Evolutionary conservation across 495 filamentous ascomycete genomes (phyloP), one percentile per base, ranked within the genome.

Genomic region (Penicillium robsamsonii): DNA sequence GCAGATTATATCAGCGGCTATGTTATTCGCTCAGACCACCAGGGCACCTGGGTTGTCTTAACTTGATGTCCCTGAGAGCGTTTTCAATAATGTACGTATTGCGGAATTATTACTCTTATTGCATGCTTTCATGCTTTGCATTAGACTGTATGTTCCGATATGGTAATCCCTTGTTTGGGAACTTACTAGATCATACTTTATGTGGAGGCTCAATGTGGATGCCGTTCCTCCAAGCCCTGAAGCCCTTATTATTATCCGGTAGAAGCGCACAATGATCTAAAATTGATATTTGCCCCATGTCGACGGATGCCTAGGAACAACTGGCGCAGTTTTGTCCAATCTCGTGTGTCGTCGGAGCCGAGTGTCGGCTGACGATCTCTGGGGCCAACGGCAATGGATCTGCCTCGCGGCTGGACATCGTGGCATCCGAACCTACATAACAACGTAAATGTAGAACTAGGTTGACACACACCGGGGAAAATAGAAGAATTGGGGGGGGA

Each of bases 361-460:
- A 51, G 33, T 35, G 48, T 40, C 48, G 46, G 46, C 27, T 51
- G 48, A 47, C 18, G 29, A 51, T 51, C 48, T 51, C 48, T 48
- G 29, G n/a, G 48, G 30, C 46, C 29, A 33, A 49, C 20, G 29
- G 46, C 31, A 29, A 49, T 49, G 33, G 44, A 50, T 50, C 33
- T 40, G 31, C 47, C 47, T 38, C 20, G 31, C 30, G 47, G 33
- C 47, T 50, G 15, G 44, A 47, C 30, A 47, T 51, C 48, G 48
- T 51, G 35, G 48, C 35, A 40, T 30, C 37, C 31, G 30, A 50
- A 38, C 46, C 33, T 15, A 6, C 35, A 22, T n/a, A 46, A 37
- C 35, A n/a, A 18, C 6, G 43, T 29, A 25, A 5, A 46, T 29
- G 24, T 31, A 29, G 29, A 22, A 2, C 22, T 30, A 33, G 9